Evolutionary conservation across 495 filamentous ascomycete species (phyloP), one percentile per base, ranked within the genome.

Genomic region (Penicillium coprophilum): DNA sequence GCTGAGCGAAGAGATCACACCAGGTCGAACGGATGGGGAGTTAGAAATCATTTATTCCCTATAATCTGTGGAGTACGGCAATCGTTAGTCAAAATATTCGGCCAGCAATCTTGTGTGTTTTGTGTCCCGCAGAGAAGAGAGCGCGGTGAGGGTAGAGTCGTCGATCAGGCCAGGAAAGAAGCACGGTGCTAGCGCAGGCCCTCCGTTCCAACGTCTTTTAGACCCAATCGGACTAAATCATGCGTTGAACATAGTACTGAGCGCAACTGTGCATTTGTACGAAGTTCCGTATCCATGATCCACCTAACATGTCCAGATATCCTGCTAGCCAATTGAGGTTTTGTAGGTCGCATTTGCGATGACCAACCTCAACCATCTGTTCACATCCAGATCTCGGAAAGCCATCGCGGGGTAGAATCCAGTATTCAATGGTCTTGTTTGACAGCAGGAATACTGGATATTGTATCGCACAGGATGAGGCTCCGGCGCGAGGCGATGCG

Each of bases 21-120:
- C 66, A 62, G 58, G 52, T 67, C 53, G 64, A 48, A 56, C 57
- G 60, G 55, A 56, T 20, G 51, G 54, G 40, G 46, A 60, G 31
- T 52, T 51, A 51, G 57, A 61, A 66, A 69, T 67, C 66, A 69
- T 69, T 69, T 69, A 69, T 69, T 59, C 47, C 44, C 59, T 60
- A 40, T 50, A n/a, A 31, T 59, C 60, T 63, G 46, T n/a, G 23
- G 45, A 45, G 19, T 53, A 27, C 31, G 38, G 23, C 19, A 57
- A 36, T 23, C 15, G 57, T 66, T 60, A 66, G 63, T 52, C 15
- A 58, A 31, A 28, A 32, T 44, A 30, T 57, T 53, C 40, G 4
- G 23, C 21, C 49, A 41, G 32, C n/a, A 31, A 30, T 23, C 8
- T 23, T 17, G 27, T 32, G 27, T 32, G 24, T 40, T 5, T 24